A percentile compares a stretch with the other conserved stretches of the same genome.
phyloP scores from a whole-genome alignment of 176 grass and related monocot genomes.

The Avena insularis region DNA sequence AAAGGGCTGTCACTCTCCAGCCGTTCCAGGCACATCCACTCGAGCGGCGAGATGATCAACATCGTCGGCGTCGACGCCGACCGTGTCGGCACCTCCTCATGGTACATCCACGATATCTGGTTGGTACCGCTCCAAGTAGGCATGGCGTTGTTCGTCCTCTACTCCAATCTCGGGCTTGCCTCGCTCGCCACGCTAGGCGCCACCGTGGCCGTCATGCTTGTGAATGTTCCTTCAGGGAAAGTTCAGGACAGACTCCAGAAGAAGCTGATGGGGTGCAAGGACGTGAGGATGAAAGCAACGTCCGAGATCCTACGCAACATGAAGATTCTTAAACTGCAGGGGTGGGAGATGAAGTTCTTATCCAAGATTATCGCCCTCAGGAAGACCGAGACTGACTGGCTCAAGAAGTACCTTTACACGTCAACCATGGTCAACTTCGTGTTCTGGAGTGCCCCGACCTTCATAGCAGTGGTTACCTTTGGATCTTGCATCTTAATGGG shows the following conservation, averaged over 20 bases:
- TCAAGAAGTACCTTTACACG: slow-evolving; percentile 14
- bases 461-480: slow-evolving; percentile 3
- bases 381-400: slow-evolving; percentile 9
- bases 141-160: slow-evolving; percentile 70
- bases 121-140: slow-evolving; percentile 68
- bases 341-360: slow-evolving; percentile 30
- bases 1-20: slow-evolving; percentile 71
- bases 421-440: neutral
- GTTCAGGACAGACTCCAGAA: slow-evolving; percentile 57
- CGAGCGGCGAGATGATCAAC: slow-evolving; percentile 60
- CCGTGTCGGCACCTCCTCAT: slow-evolving; percentile 52
- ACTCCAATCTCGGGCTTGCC: slow-evolving; percentile 62
- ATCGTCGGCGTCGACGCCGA: slow-evolving; percentile 75
- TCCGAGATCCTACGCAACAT: slow-evolving; percentile 88
- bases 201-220: slow-evolving; percentile 61
- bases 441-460: slow-evolving; percentile 2
- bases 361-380: slow-evolving; percentile 28
- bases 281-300: slow-evolving; percentile 74
- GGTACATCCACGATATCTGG: slow-evolving; percentile 80
- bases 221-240: slow-evolving; percentile 61
- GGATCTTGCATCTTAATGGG: neutral
- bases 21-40: slow-evolving; percentile 63
- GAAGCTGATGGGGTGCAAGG: slow-evolving; percentile 36
- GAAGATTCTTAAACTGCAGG: slow-evolving; percentile 82
- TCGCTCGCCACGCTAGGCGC: slow-evolving; percentile 62